Evolutionary conservation across 1,284 basidiomycete genomes (phyloP), one percentile per base, ranked within the genome.

Genomic region (Fomitopsis betulina): DNA sequence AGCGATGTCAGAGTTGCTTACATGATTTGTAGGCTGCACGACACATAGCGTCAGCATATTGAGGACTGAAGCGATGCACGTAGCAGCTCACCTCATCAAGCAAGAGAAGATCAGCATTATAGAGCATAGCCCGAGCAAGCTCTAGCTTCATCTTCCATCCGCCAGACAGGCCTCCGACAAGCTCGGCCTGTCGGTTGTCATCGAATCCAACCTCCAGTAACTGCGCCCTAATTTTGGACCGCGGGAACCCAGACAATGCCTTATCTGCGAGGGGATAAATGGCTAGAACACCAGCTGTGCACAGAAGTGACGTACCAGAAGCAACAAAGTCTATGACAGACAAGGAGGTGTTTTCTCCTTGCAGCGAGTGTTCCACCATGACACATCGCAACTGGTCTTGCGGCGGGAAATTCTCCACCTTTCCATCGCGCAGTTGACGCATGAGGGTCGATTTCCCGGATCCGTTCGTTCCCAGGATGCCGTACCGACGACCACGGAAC

Each of bases 61-160:
- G 8, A 13, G 5, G 15, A 55, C 33, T 42, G 60, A 53, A 61
- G 60, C 52, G 15, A 3, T 12, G 27, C 21, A 21, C 27, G 17
- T 45, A 35, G 27, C 43, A 23, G 54, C 71, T 64, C 59, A 88
- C 86, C 79, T 91, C 89, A 72, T 95, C 94, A 55, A 98, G 85
- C 56, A 98, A 81, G 51, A 98, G 81, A 55, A 98, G 84, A 76
- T 98, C 95, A 39, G 96, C 97, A 68, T 95, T 93, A 77, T 96
- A 96, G 55, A 97, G 77, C 93, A 97, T 97, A n/a, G 95, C 95
- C 67, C 94, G 80, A 15, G 90, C 94, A 52, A 91, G 84, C 77
- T 91, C 96, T 62, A 94, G 84, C 79, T 94, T 94, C 96, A 99
- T 99, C 81, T 99, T 99, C 96, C 96, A 99, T 54, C 97, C 96